A percentile compares a stretch with the other conserved stretches of the same genome.
These are phyloP conservation scores for Exophiala sp. DNA, from an alignment of 2,329 filamentous ascomycete species.

Conservation along the genomic window DNA sequence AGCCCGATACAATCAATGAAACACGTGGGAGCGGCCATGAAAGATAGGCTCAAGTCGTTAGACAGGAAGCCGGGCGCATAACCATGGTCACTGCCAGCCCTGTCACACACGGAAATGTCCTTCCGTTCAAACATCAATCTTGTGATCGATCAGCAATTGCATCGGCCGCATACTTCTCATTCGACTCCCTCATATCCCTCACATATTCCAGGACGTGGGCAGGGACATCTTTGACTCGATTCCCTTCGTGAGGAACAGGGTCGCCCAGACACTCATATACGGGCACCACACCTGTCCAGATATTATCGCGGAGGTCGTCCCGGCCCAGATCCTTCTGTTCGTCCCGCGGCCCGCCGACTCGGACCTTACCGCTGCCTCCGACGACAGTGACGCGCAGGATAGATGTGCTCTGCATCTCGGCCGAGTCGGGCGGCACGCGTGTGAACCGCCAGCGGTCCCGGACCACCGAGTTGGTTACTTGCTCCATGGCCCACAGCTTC, in stretches of 20 bases:
- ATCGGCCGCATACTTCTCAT: constrained; percentile 39
- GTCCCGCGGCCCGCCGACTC: constrained; percentile 57
- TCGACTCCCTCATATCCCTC: constrained; percentile 43
- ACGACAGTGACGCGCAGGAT: constrained; percentile 63
- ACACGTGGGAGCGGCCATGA: no score
- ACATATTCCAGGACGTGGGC: constrained; percentile 54
- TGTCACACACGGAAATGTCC: background rate
- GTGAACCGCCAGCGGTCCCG: constrained; percentile 63
- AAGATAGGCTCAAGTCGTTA: background rate
- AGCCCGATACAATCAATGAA: background rate
- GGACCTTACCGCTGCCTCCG: constrained; percentile 68
- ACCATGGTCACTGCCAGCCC: background rate
- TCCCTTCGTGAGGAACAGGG: constrained; percentile 56
- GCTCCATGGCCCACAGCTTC: constrained; percentile 69
- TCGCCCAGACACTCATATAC: constrained; percentile 59
- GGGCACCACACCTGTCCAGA: constrained; percentile 58
- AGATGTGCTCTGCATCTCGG: constrained; percentile 68
- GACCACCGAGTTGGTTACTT: constrained; percentile 71
- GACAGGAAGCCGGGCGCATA: background rate
- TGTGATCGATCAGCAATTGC: constrained; percentile 16
- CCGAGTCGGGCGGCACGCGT: constrained; percentile 62
- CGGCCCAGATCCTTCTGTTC: constrained; percentile 50
- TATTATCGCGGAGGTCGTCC: constrained; percentile 43
- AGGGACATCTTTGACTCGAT: constrained; percentile 54
- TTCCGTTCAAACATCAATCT: constrained; percentile 8